These are phyloP conservation scores for Citrullus amarus DNA, from an alignment of 306 rosid species.

Conservation along the genomic window DNA sequence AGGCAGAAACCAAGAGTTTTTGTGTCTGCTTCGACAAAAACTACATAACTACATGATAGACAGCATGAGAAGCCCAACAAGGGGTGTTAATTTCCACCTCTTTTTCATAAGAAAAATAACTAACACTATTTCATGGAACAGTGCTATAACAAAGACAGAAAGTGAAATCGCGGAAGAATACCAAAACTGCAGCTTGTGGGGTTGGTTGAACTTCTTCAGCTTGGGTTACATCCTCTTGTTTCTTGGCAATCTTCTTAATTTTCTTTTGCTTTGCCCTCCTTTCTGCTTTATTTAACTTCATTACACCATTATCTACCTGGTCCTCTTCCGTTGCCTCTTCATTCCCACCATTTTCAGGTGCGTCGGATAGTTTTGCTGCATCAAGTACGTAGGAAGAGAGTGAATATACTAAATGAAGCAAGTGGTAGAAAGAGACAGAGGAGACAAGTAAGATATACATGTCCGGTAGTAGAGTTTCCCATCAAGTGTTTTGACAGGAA, in stretches of 20 bases:
- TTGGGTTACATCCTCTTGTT: constrained; percentile 44
- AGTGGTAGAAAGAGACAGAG: neutral
- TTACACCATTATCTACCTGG: constrained; percentile 26
- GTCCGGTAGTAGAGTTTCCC: constrained; percentile 59
- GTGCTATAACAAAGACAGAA: neutral
- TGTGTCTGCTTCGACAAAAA: neutral
- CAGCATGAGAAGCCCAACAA: neutral
- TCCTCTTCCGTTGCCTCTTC: constrained; percentile 16
- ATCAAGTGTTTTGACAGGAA: constrained; percentile 75
- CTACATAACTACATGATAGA: neutral
- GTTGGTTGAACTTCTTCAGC: constrained; percentile 39
- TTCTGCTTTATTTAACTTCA: constrained; percentile 71
- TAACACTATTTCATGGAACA: neutral
- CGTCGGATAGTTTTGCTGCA: constrained; percentile 27
- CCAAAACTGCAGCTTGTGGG: constrained; percentile 78
- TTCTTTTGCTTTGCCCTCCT: constrained; percentile 78
- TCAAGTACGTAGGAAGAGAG: neutral
- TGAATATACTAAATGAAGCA: neutral
- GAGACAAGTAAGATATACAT: constrained; percentile 18
- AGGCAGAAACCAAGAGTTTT: neutral
- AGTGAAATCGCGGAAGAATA: constrained; percentile 17
- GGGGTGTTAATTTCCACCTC: neutral
- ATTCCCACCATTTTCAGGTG: constrained; percentile 30
- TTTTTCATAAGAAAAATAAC: neutral
- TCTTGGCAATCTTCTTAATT: constrained; percentile 52